Percentiles rank a stretch among this genome's conserved stretches.
Evolutionary conservation across 768 basidiomycete species (phyloP).

Genomic region (Boletus tomentosulus): DNA sequence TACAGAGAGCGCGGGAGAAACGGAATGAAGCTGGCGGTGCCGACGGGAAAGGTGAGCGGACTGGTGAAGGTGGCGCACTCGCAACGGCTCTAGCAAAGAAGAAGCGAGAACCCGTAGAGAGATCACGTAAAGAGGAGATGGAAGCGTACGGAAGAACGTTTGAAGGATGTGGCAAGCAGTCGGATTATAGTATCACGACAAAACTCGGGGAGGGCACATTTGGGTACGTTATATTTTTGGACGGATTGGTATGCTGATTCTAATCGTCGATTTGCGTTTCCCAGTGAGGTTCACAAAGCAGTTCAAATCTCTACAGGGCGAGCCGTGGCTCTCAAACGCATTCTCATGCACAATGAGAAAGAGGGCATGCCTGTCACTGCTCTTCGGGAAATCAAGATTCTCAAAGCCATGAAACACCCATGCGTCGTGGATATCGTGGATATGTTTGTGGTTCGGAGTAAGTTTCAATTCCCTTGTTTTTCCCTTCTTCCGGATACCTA

Average conservation of each 20-base stretch:
- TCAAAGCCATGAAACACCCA: slow-evolving; percentile 84
- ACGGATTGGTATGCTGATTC: slow-evolving; percentile 5
- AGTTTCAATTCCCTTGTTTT: slow-evolving; percentile 24
- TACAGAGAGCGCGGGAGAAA: slow-evolving; percentile 25
- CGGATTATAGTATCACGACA: slow-evolving; percentile 74
- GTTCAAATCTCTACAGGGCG: slow-evolving; percentile 55
- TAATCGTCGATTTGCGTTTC: neutral
- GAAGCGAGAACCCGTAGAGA: slow-evolving; percentile 42
- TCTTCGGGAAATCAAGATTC: slow-evolving; percentile 92
- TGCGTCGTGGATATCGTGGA: slow-evolving; percentile 86
- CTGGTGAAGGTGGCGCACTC: neutral
- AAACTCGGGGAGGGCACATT: slow-evolving; percentile 98
- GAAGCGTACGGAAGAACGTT: slow-evolving; percentile 66
- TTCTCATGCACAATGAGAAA: slow-evolving; percentile 94
- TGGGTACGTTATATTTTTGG: slow-evolving; percentile 55
- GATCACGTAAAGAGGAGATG: slow-evolving; percentile 61
- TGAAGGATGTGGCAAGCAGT: slow-evolving; percentile 63
- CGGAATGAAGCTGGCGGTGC: slow-evolving; percentile 4
- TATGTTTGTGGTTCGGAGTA: slow-evolving; percentile 86
- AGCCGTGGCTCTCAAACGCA: slow-evolving; percentile 86
- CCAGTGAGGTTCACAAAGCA: slow-evolving; percentile 89
- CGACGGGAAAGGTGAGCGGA: slow-evolving; percentile 6
- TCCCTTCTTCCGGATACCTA: slow-evolving; percentile 1
- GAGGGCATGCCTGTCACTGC: slow-evolving; percentile 98
- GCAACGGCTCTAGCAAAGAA: slow-evolving; percentile 15